Base-by-base conservation (phyloP, 768 basidiomycete genomes). In the Tricholoma terreum region DNA sequence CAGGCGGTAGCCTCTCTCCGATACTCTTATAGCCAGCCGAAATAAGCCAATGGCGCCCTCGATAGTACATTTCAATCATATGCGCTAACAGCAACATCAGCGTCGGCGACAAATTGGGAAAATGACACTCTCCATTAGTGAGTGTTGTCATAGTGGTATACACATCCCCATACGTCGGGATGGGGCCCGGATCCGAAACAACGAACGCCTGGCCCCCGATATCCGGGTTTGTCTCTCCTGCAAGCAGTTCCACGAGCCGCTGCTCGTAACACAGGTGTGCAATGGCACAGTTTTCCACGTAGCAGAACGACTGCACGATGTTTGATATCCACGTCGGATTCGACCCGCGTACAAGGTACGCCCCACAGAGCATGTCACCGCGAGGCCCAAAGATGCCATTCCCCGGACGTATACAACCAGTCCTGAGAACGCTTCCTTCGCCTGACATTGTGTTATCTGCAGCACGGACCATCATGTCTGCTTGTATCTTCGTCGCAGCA, bases 311-410 rank as follows among this genome's bases (percentile, higher is more conserved):
- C 61, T 86, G 83, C 34, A 89, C 63, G 55, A 81, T 78, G 56
- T 77, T 75, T 4, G 65, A 58, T 31, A 83, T 75, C 89, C 89
- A 92, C 0, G 83, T 81, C 1, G 84, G 85, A 64, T 85, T 89
- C 50, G 72, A 67, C 64, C 78, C 72, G 45, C 85, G 80, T 2
- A 78, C 72, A 42, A 92, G 80, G 66, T 85, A 88, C 17, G 83
- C 79, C 2, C 81, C 87, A 52, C 81, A 83, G 10, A 88, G 65
- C 63, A 87, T 79, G 67, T 91, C 90, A 4, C 89, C 89, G 35
- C 88, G 82, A 1, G 89, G 84, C 1, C 90, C 90, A 67, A 82
- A 92, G 3, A 90, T 71, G 0, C 86, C 88, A 58, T 90, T 90
- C 0, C 89, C 88, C 2, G 90, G 90, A n/a, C 90, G 82, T 42